These are phyloP conservation scores for Solanum virginianum DNA, from an alignment of 257 asterid genomes.

Conservation along the genomic window DNA sequence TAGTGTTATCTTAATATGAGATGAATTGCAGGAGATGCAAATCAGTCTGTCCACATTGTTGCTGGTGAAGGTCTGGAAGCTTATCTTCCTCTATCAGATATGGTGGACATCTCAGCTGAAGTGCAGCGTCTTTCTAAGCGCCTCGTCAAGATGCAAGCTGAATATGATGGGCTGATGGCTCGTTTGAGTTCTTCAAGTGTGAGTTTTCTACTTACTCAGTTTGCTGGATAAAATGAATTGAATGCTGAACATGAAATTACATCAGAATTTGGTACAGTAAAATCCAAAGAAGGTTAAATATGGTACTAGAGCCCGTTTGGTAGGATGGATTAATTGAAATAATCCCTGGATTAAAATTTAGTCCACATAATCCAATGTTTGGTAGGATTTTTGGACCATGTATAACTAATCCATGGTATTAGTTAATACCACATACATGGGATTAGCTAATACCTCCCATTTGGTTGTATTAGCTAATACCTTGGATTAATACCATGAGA, in stretches of 20 bases:
- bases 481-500: too few species aligned
- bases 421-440: too few species aligned
- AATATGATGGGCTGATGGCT: conserved; percentile 65
- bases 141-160: conserved; percentile 66
- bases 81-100: conserved; percentile 90
- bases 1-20: conserved; percentile 5
- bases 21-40: conserved; percentile 61
- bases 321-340: too few species aligned
- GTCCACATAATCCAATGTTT: too few species aligned
- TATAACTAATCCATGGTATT: too few species aligned
- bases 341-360: too few species aligned
- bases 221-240: background rate
- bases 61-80: conserved; percentile 96
- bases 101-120: conserved; percentile 93
- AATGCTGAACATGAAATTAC: background rate
- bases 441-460: too few species aligned
- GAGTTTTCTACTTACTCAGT: conserved; percentile 12
- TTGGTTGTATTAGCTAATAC: too few species aligned
- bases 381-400: too few species aligned
- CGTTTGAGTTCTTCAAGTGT: conserved; percentile 76
- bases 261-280: background rate
- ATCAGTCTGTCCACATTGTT: conserved; percentile 75
- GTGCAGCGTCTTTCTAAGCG: conserved; percentile 76
- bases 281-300: background rate
- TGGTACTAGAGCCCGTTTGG: background rate